Base-by-base conservation (phyloP, 2,329 filamentous ascomycete species). In the Cladosporium velox region DNA sequence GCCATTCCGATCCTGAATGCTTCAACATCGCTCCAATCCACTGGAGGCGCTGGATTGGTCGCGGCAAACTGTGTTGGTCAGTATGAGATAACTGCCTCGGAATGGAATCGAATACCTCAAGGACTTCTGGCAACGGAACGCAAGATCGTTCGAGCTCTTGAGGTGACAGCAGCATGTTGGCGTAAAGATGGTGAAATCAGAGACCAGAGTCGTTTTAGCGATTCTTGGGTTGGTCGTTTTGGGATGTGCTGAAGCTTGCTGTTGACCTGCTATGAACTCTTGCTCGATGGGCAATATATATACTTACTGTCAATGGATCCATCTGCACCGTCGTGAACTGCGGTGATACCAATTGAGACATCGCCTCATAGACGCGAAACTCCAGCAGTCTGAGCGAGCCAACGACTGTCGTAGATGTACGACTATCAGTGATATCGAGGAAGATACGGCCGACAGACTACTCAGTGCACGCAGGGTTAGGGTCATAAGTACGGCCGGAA, bases 121-220 rank as follows among this genome's bases (percentile, higher is more conserved):
- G 12, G 47, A 62, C 59, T n/a, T 62, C 59, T 3, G 59, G 59
- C 30, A 62, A 15, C 4, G 59, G 30, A 18, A 62, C 7, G 44
- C 18, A 35, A 24, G 59, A 21, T n/a, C 26, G n/a, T 51, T 34
- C 44, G 11, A 62, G 59, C 32, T 38, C 47, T 52, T 52, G 12
- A 1, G 6, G 12, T 18, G 59, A 62, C 7, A 62, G 47, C 18
- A 62, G 30, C 59, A 62, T 62, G 38, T 5, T 59, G 4, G 28
- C 28, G 28, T 30, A 3, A 3, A 2, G 28, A 30, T 30, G 28
- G 1, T 30, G 3, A 4, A 30, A 2, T 30, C 28, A 28, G 6
- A 30, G 6, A 30, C 1, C 28, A 30, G 1, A 30, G 28, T 30
- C 28, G 28, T 30, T 30, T n/a, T 21, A 4, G 8, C 10, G 3